Evolutionary conservation across 176 grass and related monocot species (phyloP).

Genomic region (Saccharum officinarum): DNA sequence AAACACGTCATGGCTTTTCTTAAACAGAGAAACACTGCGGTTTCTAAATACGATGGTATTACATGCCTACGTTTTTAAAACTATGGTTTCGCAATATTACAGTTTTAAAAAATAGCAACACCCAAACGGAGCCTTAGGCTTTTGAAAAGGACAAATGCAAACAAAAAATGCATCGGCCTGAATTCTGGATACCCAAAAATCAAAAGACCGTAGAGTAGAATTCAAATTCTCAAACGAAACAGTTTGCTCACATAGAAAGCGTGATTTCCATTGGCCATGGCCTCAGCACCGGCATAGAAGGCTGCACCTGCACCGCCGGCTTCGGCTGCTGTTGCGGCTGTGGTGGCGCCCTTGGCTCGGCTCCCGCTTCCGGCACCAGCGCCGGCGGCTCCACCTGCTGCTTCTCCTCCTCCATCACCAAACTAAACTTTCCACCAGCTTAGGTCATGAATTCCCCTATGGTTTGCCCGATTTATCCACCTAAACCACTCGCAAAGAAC

Average conservation of each 20-base stretch:
- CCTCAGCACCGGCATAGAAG: constrained; percentile 3
- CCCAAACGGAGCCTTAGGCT: not conserved
- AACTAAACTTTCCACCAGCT: constrained; percentile 29
- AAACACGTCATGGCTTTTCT: too few relatives aligned
- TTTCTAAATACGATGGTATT: too few relatives aligned
- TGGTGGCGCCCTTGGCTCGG: constrained; percentile 11
- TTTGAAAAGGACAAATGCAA: not conserved
- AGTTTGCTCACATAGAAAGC: constrained; percentile 38
- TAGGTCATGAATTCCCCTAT: constrained; percentile 27
- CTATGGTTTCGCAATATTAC: too few relatives aligned
- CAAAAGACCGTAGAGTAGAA: constrained; percentile 12
- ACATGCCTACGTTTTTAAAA: too few relatives aligned
- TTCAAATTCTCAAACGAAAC: constrained; percentile 35
- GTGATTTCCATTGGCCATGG: constrained; percentile 42
- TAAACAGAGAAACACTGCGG: too few relatives aligned
- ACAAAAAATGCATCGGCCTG: not conserved
- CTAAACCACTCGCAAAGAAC: not conserved
- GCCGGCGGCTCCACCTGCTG: constrained; percentile 19
- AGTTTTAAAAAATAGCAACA: too few relatives aligned
- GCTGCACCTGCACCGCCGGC: constrained; percentile 2
- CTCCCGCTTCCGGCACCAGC: not conserved
- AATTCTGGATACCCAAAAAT: constrained; percentile 12
- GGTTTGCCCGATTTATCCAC: constrained; percentile 22
- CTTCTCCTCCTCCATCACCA: constrained; percentile 47
- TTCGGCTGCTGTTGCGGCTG: constrained; percentile 18